phyloP scores from a whole-genome alignment of 805 yeast species.

The Cyberlindnera sargentensis region DNA sequence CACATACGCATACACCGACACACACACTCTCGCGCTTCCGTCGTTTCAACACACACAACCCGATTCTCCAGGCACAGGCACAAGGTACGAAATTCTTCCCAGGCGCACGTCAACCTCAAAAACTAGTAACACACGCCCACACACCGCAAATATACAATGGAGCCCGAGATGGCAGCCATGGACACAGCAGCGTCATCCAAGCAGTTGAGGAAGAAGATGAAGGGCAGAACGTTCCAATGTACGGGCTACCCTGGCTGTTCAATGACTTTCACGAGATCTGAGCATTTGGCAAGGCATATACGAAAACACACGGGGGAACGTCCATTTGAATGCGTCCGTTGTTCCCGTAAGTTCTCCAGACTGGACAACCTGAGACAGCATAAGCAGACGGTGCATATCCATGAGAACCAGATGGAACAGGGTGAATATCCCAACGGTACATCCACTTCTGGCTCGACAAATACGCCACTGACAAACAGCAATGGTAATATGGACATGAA shows the following conservation, averaged over 20 bases:
- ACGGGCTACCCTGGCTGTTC: constrained; percentile 78
- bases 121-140: no score
- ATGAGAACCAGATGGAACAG: constrained; percentile 7
- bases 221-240: constrained; percentile 74
- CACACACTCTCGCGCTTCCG: no score
- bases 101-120: no score
- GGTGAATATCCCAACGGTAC: background rate
- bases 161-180: background rate
- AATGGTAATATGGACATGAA: background rate
- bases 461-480: background rate
- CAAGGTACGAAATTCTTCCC: no score
- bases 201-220: constrained; percentile 32
- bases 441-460: constrained; percentile 1
- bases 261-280: constrained; percentile 87
- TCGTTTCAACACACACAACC: no score
- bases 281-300: constrained; percentile 87
- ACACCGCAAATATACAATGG: no score
- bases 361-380: constrained; percentile 88
- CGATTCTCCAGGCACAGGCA: no score
- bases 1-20: no score
- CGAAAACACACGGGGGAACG: constrained; percentile 93
- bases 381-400: constrained; percentile 74
- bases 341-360: constrained; percentile 72
- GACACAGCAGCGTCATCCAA: constrained; percentile 3
- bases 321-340: constrained; percentile 83